A percentile compares a stretch with the other conserved stretches of the same genome.
Evolutionary conservation across 2,329 filamentous ascomycete species (phyloP).

Genomic region (Colletotrichum sp.): DNA sequence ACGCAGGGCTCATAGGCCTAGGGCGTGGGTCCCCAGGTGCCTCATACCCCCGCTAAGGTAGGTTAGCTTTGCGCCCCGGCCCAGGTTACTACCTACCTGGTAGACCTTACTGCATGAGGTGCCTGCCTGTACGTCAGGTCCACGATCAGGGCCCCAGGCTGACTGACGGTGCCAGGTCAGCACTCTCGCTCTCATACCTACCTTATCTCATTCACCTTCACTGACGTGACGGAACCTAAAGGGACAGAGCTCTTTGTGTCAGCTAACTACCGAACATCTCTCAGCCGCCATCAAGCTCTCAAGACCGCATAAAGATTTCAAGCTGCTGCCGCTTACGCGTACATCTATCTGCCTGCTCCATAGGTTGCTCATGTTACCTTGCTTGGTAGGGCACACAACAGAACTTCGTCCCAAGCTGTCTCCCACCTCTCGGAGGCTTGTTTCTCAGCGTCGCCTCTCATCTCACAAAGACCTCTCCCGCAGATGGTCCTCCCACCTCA

Average conservation of each 20-base stretch:
- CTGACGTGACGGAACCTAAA: neutral
- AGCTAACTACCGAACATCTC: neutral
- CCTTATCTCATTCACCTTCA: neutral
- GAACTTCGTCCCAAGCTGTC: neutral
- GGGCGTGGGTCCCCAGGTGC: too few relatives aligned
- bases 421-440: neutral
- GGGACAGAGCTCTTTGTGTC: neutral
- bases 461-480: neutral
- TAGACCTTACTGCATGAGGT: neutral
- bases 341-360: neutral
- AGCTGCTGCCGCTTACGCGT: neutral
- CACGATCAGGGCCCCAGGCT: neutral
- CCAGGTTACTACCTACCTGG: neutral
- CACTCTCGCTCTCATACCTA: neutral
- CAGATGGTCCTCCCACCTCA: constrained; percentile 17
- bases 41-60: too few relatives aligned
- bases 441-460: neutral
- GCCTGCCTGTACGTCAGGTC: neutral
- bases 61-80: neutral
- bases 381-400: neutral
- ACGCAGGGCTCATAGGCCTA: too few relatives aligned
- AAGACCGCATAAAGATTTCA: neutral
- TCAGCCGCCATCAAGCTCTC: neutral
- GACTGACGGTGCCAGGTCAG: neutral
- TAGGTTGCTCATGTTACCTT: neutral